Base-by-base conservation (phyloP, 2,329 filamentous ascomycete genomes). In the Nemania serpens region DNA sequence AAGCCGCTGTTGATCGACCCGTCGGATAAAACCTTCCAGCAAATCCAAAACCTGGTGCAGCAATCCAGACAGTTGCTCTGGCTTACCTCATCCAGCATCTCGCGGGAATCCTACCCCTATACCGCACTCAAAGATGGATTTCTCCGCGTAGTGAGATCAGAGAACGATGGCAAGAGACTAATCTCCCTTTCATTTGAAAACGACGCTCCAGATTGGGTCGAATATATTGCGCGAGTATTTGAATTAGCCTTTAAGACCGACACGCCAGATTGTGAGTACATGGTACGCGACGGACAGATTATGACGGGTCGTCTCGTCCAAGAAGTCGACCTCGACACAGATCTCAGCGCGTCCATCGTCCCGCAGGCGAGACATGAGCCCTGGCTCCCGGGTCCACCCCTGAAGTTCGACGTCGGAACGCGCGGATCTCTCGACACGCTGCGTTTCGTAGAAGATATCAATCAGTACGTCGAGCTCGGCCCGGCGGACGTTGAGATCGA, bases 401-500 rank as follows among this genome's bases (percentile, higher is more conserved):
- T 59, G 9, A n/a, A 12, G 2, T 20, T 59, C 2, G 39, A 34
- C 5, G 12, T 55, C 17, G 46, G 4, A 2, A 47, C 1, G 5
- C 52, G 37, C 5, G 51, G 58, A 1, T n/a, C 33, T 5, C 3
- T 60, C 10, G 52, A 60, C 5, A 41, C 51, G 1, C 41, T 60
- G 2, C 45, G 18, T 1, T 56, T 60, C 3, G 15, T 42, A 1
- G 47, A 60, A 5, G 58, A 60, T 17, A 1, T 15, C 6, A 2
- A 12, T 6, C 5, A 49, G 9, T 10, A 6, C 3, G 17, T 3
- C 2, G 18, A 17, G 3, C 51, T 70, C 1, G 48, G 46, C 5
- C 18, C 55, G 3, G 37, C 55, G 15, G 59, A 69, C 12, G 54
- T 71, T 7, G 66, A 70, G 34, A 61, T 71, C 17, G 54, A 64